Evolutionary conservation across 2,329 filamentous ascomycete genomes (phyloP).

Genomic region (Fusarium guadeloupense): DNA sequence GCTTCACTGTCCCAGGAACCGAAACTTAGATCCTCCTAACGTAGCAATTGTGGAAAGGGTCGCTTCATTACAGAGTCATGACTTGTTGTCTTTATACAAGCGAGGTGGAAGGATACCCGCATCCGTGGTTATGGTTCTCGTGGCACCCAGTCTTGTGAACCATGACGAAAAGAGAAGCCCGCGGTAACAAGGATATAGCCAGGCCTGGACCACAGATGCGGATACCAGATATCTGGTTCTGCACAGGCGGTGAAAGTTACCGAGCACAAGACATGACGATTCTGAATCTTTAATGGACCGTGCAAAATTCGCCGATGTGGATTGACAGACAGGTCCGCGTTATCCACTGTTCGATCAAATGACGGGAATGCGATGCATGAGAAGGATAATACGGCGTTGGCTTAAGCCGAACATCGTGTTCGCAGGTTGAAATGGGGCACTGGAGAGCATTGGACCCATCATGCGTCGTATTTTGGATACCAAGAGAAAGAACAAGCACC

Average conservation of each 20-base stretch:
- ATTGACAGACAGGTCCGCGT: background rate
- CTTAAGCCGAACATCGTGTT: background rate
- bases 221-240: constrained; percentile 43
- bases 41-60: background rate
- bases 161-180: constrained; percentile 11
- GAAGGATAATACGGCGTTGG: constrained; percentile 4
- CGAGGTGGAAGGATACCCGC: background rate
- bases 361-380: constrained; percentile 14
- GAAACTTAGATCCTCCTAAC: background rate
- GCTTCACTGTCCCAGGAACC: constrained; percentile 1
- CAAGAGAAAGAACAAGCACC: constrained; percentile 3
- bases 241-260: constrained; percentile 47
- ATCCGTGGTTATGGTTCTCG: constrained; percentile 25
- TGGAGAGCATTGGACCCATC: too few relatives aligned
- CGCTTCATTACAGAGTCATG: background rate
- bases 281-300: background rate
- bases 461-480: background rate
- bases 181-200: constrained; percentile 15
- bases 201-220: constrained; percentile 11
- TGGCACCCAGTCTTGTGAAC: constrained; percentile 4
- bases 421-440: background rate
- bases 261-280: constrained; percentile 36
- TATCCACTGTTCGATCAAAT: constrained; percentile 10
- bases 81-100: background rate
- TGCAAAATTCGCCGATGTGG: constrained; percentile 17